Conservation (phyloP, 2,329 filamentous ascomycete genomes). For the Beauveria brongniartii region DNA sequence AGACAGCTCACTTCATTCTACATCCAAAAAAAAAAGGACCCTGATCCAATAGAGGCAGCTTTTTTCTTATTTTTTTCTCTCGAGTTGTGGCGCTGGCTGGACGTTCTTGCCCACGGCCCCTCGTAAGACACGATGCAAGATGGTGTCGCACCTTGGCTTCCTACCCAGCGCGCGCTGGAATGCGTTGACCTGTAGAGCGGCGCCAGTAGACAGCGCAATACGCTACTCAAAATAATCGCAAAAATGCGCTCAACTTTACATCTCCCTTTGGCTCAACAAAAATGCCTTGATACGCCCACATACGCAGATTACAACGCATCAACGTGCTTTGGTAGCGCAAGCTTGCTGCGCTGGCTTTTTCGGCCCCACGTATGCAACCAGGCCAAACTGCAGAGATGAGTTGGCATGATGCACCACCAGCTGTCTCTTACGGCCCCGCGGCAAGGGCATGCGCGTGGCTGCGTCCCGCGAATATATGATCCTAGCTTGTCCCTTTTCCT, state of each 20-base stretch:
- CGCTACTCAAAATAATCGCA: neutral
- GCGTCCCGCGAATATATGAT: neutral
- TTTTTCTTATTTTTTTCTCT: neutral
- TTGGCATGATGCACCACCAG: constrained; percentile 13
- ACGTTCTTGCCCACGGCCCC: neutral
- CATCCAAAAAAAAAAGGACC: neutral
- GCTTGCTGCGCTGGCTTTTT: constrained; percentile 3
- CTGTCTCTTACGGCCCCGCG: constrained; percentile 6
- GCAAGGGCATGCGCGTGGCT: constrained; percentile 4
- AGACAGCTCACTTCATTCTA: neutral
- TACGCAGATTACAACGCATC: neutral
- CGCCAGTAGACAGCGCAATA: neutral
- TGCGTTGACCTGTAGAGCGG: neutral
- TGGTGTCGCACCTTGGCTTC: neutral
- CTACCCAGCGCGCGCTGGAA: neutral
- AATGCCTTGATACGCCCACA: neutral
- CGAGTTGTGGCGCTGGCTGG: neutral
- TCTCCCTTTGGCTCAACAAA: neutral
- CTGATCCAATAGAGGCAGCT: neutral
- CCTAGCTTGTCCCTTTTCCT: neutral
- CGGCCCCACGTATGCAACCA: constrained; percentile 10
- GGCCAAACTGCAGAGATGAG: constrained; percentile 12
- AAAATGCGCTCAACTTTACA: neutral
- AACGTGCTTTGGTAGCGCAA: constrained; percentile 4
- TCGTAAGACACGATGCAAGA: neutral